These are phyloP conservation scores for Mycena olivaceomarginata DNA, from an alignment of 768 basidiomycete species.

Conservation along the genomic window DNA sequence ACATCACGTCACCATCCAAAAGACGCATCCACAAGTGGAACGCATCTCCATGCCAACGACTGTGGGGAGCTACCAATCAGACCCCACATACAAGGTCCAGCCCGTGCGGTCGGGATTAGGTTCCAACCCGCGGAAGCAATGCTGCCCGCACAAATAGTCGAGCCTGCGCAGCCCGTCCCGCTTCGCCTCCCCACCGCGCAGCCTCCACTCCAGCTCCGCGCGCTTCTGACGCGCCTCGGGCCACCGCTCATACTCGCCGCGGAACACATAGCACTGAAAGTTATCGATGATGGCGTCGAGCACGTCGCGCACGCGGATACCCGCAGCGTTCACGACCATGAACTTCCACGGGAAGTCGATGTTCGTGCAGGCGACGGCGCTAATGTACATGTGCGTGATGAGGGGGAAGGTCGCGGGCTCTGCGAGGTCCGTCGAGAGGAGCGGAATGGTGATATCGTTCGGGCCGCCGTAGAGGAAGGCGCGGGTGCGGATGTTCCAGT, in stretches of 20 bases:
- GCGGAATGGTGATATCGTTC: constrained; percentile 51
- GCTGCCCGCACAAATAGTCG: constrained; percentile 58
- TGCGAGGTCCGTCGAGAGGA: constrained; percentile 60
- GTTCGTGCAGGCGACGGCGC: constrained; percentile 70
- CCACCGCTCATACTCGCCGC: constrained; percentile 32
- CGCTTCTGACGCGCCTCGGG: background rate
- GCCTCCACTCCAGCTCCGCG: constrained; percentile 27
- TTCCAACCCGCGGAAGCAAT: constrained; percentile 59
- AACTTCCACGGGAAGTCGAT: constrained; percentile 74
- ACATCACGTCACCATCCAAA: too few relatives aligned
- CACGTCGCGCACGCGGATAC: constrained; percentile 72
- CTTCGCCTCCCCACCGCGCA: constrained; percentile 13
- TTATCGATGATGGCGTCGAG: constrained; percentile 66
- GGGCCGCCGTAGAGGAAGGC: constrained; percentile 56
- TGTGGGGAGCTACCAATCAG: constrained; percentile 18
- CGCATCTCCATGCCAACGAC: too few relatives aligned
- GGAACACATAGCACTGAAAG: constrained; percentile 54
- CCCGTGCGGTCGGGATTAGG: constrained; percentile 40
- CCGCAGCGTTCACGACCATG: constrained; percentile 65
- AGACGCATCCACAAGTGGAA: too few relatives aligned
- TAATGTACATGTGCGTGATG: constrained; percentile 74
- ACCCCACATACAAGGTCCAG: constrained; percentile 40
- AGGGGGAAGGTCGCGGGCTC: constrained; percentile 82
- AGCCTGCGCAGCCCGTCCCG: constrained; percentile 57
- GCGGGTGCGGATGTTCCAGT: constrained; percentile 66